These are phyloP conservation scores for Euphorbia tirucalli DNA, from an alignment of 345 rosid species.

Conservation along the genomic window DNA sequence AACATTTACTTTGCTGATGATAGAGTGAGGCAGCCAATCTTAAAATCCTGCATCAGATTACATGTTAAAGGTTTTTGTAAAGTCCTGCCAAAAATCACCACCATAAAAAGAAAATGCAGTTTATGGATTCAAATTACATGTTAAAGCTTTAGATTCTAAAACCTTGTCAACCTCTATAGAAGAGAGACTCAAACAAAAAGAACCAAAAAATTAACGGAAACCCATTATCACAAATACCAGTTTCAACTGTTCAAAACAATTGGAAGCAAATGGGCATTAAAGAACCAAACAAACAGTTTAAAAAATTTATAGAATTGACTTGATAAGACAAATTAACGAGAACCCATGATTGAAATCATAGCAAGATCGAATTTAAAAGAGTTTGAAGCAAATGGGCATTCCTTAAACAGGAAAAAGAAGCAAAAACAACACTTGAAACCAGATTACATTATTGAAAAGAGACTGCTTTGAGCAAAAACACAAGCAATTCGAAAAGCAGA, in stretches of 20 bases:
- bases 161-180: conserved; percentile 14
- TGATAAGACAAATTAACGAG: conserved; percentile 33
- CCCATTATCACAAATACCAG: conserved; percentile 33
- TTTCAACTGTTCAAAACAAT: conserved; percentile 16
- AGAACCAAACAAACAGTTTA: conserved; percentile 1
- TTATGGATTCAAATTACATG: conserved; percentile 53
- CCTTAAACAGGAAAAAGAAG: conserved; percentile 9
- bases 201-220: conserved; percentile 40
- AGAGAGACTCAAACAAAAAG: conserved; percentile 10
- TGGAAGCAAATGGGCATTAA: conserved; percentile 38
- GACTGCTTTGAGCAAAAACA: too few relatives aligned
- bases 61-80: too few relatives aligned
- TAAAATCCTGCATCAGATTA: too few relatives aligned
- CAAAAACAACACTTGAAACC: conserved; percentile 17
- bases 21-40: too few relatives aligned
- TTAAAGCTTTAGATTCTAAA: conserved; percentile 16
- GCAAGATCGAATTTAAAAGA: too few relatives aligned
- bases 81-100: too few relatives aligned
- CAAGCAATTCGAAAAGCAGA: too few relatives aligned
- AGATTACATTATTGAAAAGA: conserved; percentile 40
- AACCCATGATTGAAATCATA: conserved; percentile 28
- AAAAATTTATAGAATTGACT: too few relatives aligned
- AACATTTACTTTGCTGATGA: too few relatives aligned
- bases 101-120: too few relatives aligned
- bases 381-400: too few relatives aligned